Evolutionary conservation across 2,329 filamentous ascomycete species (phyloP), one percentile per base, ranked within the genome.

Genomic region (Clarireedia paspali): DNA sequence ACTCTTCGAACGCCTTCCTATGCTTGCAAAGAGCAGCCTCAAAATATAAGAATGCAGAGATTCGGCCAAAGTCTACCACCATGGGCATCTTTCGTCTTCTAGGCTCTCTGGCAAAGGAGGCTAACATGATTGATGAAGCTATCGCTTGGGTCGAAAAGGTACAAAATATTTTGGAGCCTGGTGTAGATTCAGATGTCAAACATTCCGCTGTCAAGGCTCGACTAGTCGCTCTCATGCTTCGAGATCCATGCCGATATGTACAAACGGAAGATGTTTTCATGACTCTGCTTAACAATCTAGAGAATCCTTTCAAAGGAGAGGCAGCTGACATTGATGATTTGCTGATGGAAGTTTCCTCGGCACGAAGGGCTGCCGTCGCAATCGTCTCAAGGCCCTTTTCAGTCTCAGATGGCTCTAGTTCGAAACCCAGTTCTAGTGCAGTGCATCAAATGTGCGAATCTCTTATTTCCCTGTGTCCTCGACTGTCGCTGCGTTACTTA

Each of bases 401-500:
- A 2, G 56, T 57, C 14, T 48, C 57, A 1, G 60, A 59, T 2
- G 42, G 20, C 12, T 36, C 46, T 26, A 9, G 27, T 49, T 48
- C 45, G 4, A 49, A 40, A 14, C n/a, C 36, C 9, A 45, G 15
- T 26, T 44, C 53, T 42, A 23, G 62, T 53, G 63, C 65, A 2
- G 55, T 70, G 26, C 66, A 51, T 55, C 63, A 66, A 57, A 71
- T 77, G n/a, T 73, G 84, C 6, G 80, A 83, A 61, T 71, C 74
- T 0, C 76, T 86, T 47, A 71, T 85, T 24, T 72, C 80, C 30
- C 76, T 81, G 53, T 78, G 82, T 58, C 83, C 83, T 12, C 76
- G 81, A 2, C 83, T 87, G 63, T 74, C 78, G 47, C 71, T 80
- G 6, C 75, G 83, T 47, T 87, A 83, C 80, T 71, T 86, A 2